phyloP scores from a whole-genome alignment of 1,284 basidiomycete species.

The Moesziomyces sp. region DNA sequence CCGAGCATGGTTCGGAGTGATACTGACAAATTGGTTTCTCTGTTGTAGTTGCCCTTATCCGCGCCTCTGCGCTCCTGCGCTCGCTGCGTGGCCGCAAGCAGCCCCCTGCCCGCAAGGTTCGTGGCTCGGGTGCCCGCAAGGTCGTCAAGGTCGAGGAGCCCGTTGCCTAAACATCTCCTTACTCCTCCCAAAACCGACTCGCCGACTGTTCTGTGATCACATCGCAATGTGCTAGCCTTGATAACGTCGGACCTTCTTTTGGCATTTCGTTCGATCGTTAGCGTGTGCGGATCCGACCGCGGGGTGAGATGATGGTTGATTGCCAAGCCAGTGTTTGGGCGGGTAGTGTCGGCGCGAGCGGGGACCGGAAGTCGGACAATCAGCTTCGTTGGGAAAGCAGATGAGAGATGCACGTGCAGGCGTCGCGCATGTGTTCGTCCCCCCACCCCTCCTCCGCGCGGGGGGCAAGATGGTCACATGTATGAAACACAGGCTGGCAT shows the following conservation, averaged over 20 bases:
- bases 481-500: conserved; percentile 28
- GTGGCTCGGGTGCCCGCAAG: conserved; percentile 48
- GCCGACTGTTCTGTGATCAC: too few relatives aligned
- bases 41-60: conserved; percentile 59
- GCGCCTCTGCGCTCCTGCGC: conserved; percentile 61
- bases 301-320: too few relatives aligned
- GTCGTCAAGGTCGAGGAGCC: conserved; percentile 44
- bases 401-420: conserved; percentile 7
- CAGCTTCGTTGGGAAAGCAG: not conserved
- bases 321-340: too few relatives aligned
- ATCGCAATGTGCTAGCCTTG: too few relatives aligned
- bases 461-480: conserved; percentile 13
- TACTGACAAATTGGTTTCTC: conserved; percentile 22
- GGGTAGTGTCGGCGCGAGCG: too few relatives aligned
- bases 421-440: conserved; percentile 2
- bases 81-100: conserved; percentile 55
- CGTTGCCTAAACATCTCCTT: conserved; percentile 27
- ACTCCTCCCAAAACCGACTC: conserved; percentile 3
- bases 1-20: not conserved
- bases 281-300: too few relatives aligned
- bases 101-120: conserved; percentile 47
- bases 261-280: too few relatives aligned
- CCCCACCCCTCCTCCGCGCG: too few relatives aligned
- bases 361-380: not conserved
- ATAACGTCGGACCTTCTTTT: too few relatives aligned